Conservation (phyloP, 768 basidiomycete species). For the Macrolepiota fuliginosa region DNA sequence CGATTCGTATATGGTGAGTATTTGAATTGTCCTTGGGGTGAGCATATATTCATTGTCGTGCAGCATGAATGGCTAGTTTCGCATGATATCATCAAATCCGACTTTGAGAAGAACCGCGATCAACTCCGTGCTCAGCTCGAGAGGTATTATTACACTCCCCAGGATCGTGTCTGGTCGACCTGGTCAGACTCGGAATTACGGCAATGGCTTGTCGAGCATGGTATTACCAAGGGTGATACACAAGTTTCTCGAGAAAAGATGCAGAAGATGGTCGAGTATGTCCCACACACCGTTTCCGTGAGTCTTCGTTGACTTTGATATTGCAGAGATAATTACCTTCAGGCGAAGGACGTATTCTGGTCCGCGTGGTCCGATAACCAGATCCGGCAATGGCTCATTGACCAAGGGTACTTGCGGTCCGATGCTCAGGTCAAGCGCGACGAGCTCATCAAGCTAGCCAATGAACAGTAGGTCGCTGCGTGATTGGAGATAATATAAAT, state of each 20-base stretch:
- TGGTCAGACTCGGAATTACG: slow-evolving; percentile 83
- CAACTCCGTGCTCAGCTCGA: slow-evolving; percentile 67
- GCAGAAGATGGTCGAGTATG: slow-evolving; percentile 66
- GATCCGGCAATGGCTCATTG: slow-evolving; percentile 69
- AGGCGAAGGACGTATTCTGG: slow-evolving; percentile 59
- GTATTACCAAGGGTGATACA: slow-evolving; percentile 68
- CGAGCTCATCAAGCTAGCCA: slow-evolving; percentile 70
- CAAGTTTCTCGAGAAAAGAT: slow-evolving; percentile 73
- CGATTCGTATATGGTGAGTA: slow-evolving; percentile 75
- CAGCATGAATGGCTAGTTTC: slow-evolving; percentile 83
- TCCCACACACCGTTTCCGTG: slow-evolving; percentile 2
- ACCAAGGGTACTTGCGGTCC: slow-evolving; percentile 61
- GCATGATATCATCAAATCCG: slow-evolving; percentile 68
- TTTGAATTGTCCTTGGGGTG: neutral
- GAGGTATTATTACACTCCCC: slow-evolving; percentile 67
- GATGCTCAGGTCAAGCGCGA: slow-evolving; percentile 70
- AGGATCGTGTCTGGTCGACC: slow-evolving; percentile 53
- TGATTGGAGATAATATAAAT: neutral
- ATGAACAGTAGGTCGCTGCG: slow-evolving; percentile 52
- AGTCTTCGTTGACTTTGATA: neutral
- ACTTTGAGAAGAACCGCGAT: slow-evolving; percentile 52
- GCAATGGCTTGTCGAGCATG: slow-evolving; percentile 75
- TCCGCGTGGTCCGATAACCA: slow-evolving; percentile 72
- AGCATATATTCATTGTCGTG: neutral
- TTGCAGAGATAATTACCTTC: slow-evolving; percentile 63